phyloP scores from a whole-genome alignment of 768 basidiomycete genomes.

The Lentinula aciculospora region DNA sequence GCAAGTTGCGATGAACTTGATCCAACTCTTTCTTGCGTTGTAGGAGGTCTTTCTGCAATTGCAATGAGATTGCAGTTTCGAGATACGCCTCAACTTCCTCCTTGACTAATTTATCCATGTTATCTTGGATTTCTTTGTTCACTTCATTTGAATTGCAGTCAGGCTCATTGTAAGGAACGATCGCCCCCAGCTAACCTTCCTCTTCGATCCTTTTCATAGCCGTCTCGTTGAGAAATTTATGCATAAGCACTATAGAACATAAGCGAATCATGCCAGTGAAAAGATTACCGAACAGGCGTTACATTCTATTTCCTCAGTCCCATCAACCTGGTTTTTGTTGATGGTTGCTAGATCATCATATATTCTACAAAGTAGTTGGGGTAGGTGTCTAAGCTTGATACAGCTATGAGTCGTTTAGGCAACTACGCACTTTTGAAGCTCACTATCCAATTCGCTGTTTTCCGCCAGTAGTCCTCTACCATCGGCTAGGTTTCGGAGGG shows the following conservation, averaged over 20 bases:
- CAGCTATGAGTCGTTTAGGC: background rate
- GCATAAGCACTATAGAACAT: slow-evolving; percentile 35
- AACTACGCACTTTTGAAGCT: background rate
- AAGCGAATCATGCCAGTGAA: background rate
- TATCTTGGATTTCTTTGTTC: slow-evolving; percentile 37
- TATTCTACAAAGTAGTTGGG: background rate
- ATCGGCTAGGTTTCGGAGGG: background rate
- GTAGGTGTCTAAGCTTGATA: background rate
- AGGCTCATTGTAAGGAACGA: background rate
- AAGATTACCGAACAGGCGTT: slow-evolving; percentile 9
- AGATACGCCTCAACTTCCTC: slow-evolving; percentile 45
- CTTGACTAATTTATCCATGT: slow-evolving; percentile 46
- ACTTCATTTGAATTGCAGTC: slow-evolving; percentile 25
- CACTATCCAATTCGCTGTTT: background rate
- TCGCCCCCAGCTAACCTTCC: slow-evolving; percentile 28
- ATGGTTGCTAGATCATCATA: slow-evolving; percentile 19
- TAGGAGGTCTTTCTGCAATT: slow-evolving; percentile 43
- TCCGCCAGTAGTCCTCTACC: background rate
- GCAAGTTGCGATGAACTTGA: slow-evolving; percentile 37
- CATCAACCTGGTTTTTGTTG: slow-evolving; percentile 36
- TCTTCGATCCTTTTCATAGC: slow-evolving; percentile 38
- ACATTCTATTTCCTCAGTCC: slow-evolving; percentile 47
- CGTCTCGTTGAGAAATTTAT: slow-evolving; percentile 37
- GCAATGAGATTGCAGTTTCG: slow-evolving; percentile 37
- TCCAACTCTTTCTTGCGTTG: slow-evolving; percentile 40